A percentile compares a stretch with the other conserved stretches of the same genome.
Evolutionary conservation across 2,329 filamentous ascomycete genomes (phyloP).

Genomic region (Venturia oleaginea): DNA sequence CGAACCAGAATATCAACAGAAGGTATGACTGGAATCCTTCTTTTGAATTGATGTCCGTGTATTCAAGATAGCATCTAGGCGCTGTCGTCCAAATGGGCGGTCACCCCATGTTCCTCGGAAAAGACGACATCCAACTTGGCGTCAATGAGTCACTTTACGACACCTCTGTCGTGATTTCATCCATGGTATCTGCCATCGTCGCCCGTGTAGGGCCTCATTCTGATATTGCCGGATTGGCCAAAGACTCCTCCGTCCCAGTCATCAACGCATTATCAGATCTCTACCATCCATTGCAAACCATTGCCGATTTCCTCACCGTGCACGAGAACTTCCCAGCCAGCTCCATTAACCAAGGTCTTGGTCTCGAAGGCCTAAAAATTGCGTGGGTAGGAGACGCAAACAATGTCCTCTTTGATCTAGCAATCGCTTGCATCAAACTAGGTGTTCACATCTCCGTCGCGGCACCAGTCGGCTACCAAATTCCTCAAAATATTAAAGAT

Average conservation of each 20-base stretch:
- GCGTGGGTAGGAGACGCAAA: constrained; percentile 97
- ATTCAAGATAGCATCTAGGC: constrained; percentile 29
- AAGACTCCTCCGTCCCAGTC: constrained; percentile 40
- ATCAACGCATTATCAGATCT: constrained; percentile 65
- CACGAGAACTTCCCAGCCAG: constrained; percentile 58
- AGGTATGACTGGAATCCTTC: constrained; percentile 16
- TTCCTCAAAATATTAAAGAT: constrained; percentile 63
- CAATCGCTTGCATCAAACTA: constrained; percentile 77
- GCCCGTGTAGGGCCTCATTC: constrained; percentile 45
- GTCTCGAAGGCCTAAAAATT: constrained; percentile 75
- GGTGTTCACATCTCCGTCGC: constrained; percentile 82
- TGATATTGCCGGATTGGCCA: constrained; percentile 39
- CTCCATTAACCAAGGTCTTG: constrained; percentile 39
- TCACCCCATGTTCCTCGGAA: constrained; percentile 92
- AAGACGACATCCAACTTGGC: constrained; percentile 91
- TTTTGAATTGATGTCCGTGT: background rate
- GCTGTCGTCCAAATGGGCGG: constrained; percentile 84
- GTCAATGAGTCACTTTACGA: constrained; percentile 95
- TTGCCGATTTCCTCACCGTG: constrained; percentile 90
- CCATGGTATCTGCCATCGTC: constrained; percentile 42
- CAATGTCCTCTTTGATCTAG: constrained; percentile 91
- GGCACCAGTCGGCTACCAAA: constrained; percentile 74
- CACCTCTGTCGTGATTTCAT: constrained; percentile 86
- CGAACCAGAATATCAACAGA: constrained; percentile 91
- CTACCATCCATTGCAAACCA: constrained; percentile 87